Conservation (phyloP, 345 rosid genomes). For the Luvunga scandens region DNA sequence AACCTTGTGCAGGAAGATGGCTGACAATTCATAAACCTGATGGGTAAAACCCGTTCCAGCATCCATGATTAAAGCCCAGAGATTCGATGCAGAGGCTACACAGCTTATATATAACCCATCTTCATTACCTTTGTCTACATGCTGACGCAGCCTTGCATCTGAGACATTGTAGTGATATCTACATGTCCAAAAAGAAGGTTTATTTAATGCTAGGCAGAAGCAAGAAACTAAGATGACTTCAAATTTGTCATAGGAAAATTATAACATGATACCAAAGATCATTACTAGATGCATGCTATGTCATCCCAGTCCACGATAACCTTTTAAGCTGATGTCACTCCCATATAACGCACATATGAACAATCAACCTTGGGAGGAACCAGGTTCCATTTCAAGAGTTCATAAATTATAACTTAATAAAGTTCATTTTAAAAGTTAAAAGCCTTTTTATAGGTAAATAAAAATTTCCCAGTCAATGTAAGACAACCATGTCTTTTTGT, state of each 20-base stretch:
- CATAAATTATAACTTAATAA: neutral
- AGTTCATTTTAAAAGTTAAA: neutral
- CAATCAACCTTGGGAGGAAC: neutral
- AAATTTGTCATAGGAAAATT: neutral
- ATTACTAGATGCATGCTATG: neutral
- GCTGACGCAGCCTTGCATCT: conserved; percentile 71
- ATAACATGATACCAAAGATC: neutral
- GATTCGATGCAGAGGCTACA: conserved; percentile 82
- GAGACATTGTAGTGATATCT: conserved; percentile 97
- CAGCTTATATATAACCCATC: conserved; percentile 87
- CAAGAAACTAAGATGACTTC: neutral
- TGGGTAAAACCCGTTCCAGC: conserved; percentile 92
- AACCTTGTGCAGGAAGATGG: conserved; percentile 89
- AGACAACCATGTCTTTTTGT: neutral
- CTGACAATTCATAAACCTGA: conserved; percentile 85
- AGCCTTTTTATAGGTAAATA: neutral
- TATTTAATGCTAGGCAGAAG: conserved; percentile 7
- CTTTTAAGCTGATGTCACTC: neutral
- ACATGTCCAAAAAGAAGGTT: conserved; percentile 23
- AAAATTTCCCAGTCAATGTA: neutral
- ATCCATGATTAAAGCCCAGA: conserved; percentile 98
- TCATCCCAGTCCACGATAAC: neutral
- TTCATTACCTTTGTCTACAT: conserved; percentile 89
- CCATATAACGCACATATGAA: neutral
- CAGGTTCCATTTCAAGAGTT: neutral